A percentile compares a stretch with the other conserved stretches of the same genome.
Evolutionary conservation across 805 yeast genomes (phyloP).

Genomic region (Ogataea methanolica): DNA sequence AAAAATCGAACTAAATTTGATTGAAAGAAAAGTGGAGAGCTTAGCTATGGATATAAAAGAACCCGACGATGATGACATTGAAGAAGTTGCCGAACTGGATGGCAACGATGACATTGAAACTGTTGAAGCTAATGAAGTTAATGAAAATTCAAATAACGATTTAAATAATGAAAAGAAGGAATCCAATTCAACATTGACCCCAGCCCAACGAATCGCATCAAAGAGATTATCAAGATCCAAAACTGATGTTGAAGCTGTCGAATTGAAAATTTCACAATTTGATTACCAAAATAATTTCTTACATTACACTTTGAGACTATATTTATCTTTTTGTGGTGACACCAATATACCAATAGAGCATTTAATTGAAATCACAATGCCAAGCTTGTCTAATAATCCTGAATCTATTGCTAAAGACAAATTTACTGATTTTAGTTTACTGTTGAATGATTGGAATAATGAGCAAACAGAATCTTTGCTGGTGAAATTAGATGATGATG

Average conservation of each 20-base stretch:
- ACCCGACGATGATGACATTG: background rate
- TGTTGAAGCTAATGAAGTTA: background rate
- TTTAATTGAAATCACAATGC: slow-evolving; percentile 33
- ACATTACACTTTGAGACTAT: slow-evolving; percentile 15
- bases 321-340: slow-evolving; percentile 27
- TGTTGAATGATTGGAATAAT: slow-evolving; percentile 17
- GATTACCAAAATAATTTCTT: slow-evolving; percentile 15
- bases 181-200: slow-evolving; percentile 6
- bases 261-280: slow-evolving; percentile 10
- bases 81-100: background rate
- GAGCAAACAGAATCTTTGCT: slow-evolving; percentile 19
- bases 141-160: background rate
- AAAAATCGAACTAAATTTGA: slow-evolving; percentile 32
- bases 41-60: background rate
- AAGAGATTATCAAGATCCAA: slow-evolving; percentile 17
- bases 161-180: slow-evolving; percentile 1
- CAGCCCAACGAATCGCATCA: slow-evolving; percentile 16
- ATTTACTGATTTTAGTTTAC: slow-evolving; percentile 4
- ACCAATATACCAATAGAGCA: slow-evolving; percentile 36
- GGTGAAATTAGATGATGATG: slow-evolving; percentile 16
- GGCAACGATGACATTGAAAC: background rate
- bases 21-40: slow-evolving; percentile 6
- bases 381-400: no score
- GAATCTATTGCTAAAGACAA: background rate
- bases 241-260: slow-evolving; percentile 13